Evolutionary conservation across 257 asterid genomes (phyloP), one percentile per base, ranked within the genome.

Genomic region (Primulina eburnea): DNA sequence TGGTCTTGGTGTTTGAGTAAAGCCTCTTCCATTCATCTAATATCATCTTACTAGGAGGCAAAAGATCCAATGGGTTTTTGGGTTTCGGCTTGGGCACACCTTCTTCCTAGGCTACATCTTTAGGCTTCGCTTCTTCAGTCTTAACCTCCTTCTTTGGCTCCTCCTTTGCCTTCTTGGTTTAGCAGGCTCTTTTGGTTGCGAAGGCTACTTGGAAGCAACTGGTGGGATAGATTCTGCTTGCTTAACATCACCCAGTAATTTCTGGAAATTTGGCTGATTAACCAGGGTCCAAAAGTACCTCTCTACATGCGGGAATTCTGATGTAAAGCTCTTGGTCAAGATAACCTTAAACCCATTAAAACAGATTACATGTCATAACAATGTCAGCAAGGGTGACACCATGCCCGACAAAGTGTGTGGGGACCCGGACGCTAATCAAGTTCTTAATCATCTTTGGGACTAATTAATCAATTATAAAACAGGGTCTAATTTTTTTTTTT

Each of bases 1-100:
- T 90, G 74, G 87, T 73, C 78, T 92, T 92, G 20, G 98, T 92
- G 85, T 92, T 92, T 3, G 98, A 92, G 85, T 92, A 92, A 28
- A 92, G 96, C 84, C 97, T 88, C 80, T 92, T 92, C 98, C 98
- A 92, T 0, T 90, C 97, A 79, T 92, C 98, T 0, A 92, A 85
- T 64, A 92, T 55, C 98, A 92, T 90, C 75, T 56, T 74, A 38
- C 98, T 92, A 11, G 98, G 97, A 30, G 98, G 98, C 84, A 92
- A 75, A 50, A 92, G 95, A 78, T 92, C 98, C 74, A 92, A 80
- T 2, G 98, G 96, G 73, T 92, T 92, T 87, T 90, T 90, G 37
- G 97, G 76, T 82, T 90, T 92, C 1, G 96, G 93, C 86, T 92
- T 92, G 40, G 97, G 97, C 43, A 95, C 96, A 72, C n/a, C n/a